These are phyloP conservation scores for Fusarium aywerte DNA, from an alignment of 2,329 filamentous ascomycete species.

Conservation along the genomic window DNA sequence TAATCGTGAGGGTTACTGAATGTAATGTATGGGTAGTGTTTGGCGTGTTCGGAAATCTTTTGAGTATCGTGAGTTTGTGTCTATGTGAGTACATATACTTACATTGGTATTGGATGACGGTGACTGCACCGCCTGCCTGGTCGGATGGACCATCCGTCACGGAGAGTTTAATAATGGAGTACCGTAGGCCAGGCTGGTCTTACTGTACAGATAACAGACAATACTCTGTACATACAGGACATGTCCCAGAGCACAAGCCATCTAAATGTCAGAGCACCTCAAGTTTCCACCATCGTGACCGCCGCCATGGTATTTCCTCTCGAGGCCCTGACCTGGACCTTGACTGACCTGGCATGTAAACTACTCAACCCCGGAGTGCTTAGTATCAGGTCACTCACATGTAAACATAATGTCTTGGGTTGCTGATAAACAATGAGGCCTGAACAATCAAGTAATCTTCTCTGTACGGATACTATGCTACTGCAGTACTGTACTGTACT, in stretches of 20 bases:
- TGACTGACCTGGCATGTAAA: not conserved
- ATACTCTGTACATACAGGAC: not conserved
- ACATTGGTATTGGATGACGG: not conserved
- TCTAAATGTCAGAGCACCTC: constrained; percentile 31
- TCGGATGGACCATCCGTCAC: constrained; percentile 2
- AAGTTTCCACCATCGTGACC: constrained; percentile 38
- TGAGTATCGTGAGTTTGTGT: not conserved
- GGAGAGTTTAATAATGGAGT: constrained; percentile 19
- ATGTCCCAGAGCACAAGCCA: constrained; percentile 33
- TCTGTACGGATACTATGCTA: not conserved
- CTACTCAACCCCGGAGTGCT: constrained; percentile 10
- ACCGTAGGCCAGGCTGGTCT: constrained; percentile 12
- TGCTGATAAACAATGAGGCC: constrained; percentile 12
- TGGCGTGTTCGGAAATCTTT: constrained; percentile 32
- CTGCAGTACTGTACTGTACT: not conserved
- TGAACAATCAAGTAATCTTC: not conserved
- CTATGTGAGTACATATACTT: not conserved
- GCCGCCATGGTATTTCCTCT: constrained; percentile 37
- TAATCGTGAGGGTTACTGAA: not conserved
- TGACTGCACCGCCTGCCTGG: not conserved
- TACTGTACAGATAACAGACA: constrained; percentile 16
- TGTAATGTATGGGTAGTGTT: not conserved
- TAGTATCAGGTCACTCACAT: not conserved
- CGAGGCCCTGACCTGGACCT: constrained; percentile 12
- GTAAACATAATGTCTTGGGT: not conserved